Evolutionary conservation across 164 flowering plant species (phyloP), one percentile per base, ranked within the genome.

Genomic region (Akebia trifoliata): DNA sequence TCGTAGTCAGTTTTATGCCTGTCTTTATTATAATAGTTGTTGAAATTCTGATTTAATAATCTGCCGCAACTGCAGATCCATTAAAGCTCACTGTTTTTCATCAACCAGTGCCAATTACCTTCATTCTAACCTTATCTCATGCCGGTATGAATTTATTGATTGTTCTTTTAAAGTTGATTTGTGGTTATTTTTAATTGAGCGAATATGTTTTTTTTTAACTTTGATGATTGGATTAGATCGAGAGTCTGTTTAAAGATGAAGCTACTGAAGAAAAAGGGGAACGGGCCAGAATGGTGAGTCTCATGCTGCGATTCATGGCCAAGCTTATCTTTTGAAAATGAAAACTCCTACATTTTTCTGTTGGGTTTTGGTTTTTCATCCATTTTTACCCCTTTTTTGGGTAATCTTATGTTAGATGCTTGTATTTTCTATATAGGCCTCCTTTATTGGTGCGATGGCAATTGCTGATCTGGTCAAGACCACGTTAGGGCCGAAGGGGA

Each of bases 261-360:
- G 97, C 99, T 25, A 85, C 89, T 2, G 97, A 93, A 63, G 97
- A 93, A 59, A 93, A 93, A 68, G 99, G 99, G 6, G 97, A 90
- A 57, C 87, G 95, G 3, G 99, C 99, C n/a, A 75, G 94, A 76
- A 79, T 93, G 99, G 99, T 90, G 36, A 72, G 79, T 61, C 31
- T 48, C 24, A 3, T 35, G 11, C 10, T 20, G 7, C 24, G 8
- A 2, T 7, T 38, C 9, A n/a, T 18, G n/a, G n/a, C n/a, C n/a
- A n/a, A n/a, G n/a, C n/a, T n/a, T n/a, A n/a, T n/a, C n/a, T n/a
- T n/a, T n/a, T n/a, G n/a, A n/a, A n/a, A n/a, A n/a, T n/a, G n/a
- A n/a, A n/a, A n/a, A n/a, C n/a, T n/a, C n/a, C n/a, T n/a, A n/a
- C n/a, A n/a, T n/a, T n/a, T n/a, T n/a, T n/a, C n/a, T n/a, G n/a